Base-by-base conservation (phyloP, 2,329 filamentous ascomycete genomes). In the Calonectria hongkongensis region DNA sequence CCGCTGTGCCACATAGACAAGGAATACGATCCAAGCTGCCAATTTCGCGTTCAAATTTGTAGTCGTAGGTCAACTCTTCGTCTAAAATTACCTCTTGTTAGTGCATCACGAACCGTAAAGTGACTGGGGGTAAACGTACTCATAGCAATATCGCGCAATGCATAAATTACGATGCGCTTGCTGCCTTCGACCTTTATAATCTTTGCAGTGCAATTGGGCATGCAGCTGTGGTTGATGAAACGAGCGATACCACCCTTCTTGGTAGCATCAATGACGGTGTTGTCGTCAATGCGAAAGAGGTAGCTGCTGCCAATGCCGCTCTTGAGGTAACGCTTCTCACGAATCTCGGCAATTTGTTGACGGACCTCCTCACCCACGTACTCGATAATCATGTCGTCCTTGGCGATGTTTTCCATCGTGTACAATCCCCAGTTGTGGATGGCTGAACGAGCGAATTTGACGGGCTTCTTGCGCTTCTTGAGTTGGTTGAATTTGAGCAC, bases 341-440 rank as follows among this genome's bases (percentile, higher is more conserved):
- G 93, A 82, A 98, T 92, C 84, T 99, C 97, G n/a, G 97, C 96
- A 73, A 99, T 97, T 81, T 97, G 95, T 85, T 99, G 97, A 70
- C 97, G 92, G 45, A 99, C 95, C 84, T 98, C 97, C 86, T 99
- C 97, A 73, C 97, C 97, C 13, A 99, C 97, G 82, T 99, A 99
- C 86, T 99, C 97, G 81, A 99, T 99, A 83, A 99, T 99, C 95
- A 99, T 98, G 85, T 99, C 97, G 83, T 98, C 97, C 83, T 96
- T 95, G 73, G 94, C 91, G 75, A 99, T 99, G 82, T 98, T 97
- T 85, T 99, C 97, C 89, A 98, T 96, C 4, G 97, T 96, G 82
- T 99, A 99, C 33, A 99, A 87, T 33, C 97, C 97, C 97, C 97
- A 99, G 81, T 98, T 98, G 86, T 99, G 97, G 79, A 99, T 99